Base-by-base conservation (phyloP, 2,329 filamentous ascomycete genomes). In the Diaporthe nobilis region DNA sequence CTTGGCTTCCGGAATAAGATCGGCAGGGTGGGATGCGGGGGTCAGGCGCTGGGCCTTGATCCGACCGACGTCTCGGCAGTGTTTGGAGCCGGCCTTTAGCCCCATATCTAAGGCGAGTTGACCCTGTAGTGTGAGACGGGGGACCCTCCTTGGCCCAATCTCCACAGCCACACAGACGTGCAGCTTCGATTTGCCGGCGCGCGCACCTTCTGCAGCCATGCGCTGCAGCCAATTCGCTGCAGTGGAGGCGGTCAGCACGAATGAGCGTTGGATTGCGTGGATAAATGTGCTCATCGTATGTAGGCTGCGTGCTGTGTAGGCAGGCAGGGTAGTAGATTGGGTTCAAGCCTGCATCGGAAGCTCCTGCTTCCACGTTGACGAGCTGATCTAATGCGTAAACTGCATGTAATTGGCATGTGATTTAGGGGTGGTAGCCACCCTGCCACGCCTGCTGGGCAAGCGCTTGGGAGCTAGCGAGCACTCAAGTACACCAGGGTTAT, bases 321-420 rank as follows among this genome's bases (percentile, higher is more conserved):
- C 42, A n/a, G 8, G 58, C 3, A 15, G 13, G 37, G 68, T 53
- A 6, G 34, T 12, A 60, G 55, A 71, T 61, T 68, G 55, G 44
- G 44, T 71, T 57, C 53, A 9, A 60, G 44, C 39, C 20, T 68
- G 68, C 75, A 75, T 72, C 75, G 75, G 72, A 75, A 55, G 72
- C 55, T 60, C 13, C 51, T 61, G 58, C 28, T 72, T 58, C 72
- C 72, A 65, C 37, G 57, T 49, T 39, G 70, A 60, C 31, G 44
- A 39, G 63, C 47, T 12, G 20, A 6, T 25, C 44, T 51, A 37
- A 37, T 39, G 47, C 65, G 34, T 53, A n/a, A 22, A 25, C 20
- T 37, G 22, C 44, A 25, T 47, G 20, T 25, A 39, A n/a, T 49
- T 75, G 25, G 70, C 74, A 75, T 75, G 74, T 75, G 74, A 70